Conservation (phyloP, 208 protist species). For the Acanthamoeba sp. region DNA sequence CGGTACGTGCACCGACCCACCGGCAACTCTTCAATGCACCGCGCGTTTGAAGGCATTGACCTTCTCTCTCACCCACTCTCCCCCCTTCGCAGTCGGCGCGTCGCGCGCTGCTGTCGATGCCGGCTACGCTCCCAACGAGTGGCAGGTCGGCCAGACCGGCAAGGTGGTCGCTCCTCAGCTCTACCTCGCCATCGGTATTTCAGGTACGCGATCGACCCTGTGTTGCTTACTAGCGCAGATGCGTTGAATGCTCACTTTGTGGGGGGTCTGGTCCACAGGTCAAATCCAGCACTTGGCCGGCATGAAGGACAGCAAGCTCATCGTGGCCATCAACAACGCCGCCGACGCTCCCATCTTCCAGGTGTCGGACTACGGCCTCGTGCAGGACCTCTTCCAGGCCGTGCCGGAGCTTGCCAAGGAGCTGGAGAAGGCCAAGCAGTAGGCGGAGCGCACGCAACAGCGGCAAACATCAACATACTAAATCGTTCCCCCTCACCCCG, state of each 20-base stretch:
- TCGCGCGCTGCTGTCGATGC: constrained; percentile 98
- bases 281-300: constrained; percentile 97
- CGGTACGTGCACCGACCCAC: constrained; percentile 87
- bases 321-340: constrained; percentile 95
- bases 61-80: too few species aligned
- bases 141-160: constrained; percentile 98
- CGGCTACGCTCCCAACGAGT: constrained; percentile 92
- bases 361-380: constrained; percentile 97
- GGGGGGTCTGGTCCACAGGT: constrained; percentile 83
- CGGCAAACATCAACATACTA: background rate
- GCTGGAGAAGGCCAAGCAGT: constrained; percentile 66
- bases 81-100: constrained; percentile 95
- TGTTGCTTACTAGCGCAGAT: background rate
- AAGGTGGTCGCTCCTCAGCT: constrained; percentile 99
- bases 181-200: constrained; percentile 97
- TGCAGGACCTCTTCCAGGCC: constrained; percentile 96
- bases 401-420: constrained; percentile 94
- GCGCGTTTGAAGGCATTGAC: too few species aligned
- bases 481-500: background rate
- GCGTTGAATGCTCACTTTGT: background rate
- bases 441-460: background rate
- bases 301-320: constrained; percentile 99
- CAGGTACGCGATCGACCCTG: background rate
- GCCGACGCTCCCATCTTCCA: constrained; percentile 98
- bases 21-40: too few species aligned